phyloP scores from a whole-genome alignment of 2,329 filamentous ascomycete species.

The Mycosphaerella sp. region DNA sequence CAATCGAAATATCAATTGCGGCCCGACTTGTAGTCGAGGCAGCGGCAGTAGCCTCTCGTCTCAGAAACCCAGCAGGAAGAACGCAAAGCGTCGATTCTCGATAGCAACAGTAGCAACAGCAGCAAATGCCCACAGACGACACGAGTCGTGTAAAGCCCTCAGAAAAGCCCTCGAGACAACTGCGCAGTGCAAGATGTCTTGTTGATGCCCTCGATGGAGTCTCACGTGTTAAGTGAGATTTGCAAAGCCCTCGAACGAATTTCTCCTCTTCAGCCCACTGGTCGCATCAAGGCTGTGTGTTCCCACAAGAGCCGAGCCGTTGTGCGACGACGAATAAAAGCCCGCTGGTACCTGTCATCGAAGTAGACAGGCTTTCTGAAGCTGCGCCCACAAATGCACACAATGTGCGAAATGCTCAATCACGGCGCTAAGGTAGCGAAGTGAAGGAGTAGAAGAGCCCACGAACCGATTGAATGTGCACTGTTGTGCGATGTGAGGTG shows the following conservation, averaged over 20 bases:
- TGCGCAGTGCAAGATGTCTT: conserved; percentile 21
- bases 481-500: conserved; percentile 1
- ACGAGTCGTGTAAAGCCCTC: conserved; percentile 32
- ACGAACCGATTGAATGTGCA: conserved; percentile 23
- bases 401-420: conserved; percentile 22
- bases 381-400: conserved; percentile 24
- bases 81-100: conserved; percentile 38
- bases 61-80: conserved; percentile 35
- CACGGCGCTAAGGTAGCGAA: conserved; percentile 22
- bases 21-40: conserved; percentile 11
- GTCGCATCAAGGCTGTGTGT: conserved; percentile 42
- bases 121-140: conserved; percentile 34
- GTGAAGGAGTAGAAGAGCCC: conserved; percentile 27
- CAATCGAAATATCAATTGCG: conserved; percentile 14
- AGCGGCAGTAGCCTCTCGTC: conserved; percentile 28
- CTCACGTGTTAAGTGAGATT: conserved; percentile 21
- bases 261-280: conserved; percentile 39
- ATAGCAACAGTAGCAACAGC: conserved; percentile 29
- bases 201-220: conserved; percentile 33
- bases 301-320: conserved; percentile 47
- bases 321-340: conserved; percentile 24
- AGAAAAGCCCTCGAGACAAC: conserved; percentile 31
- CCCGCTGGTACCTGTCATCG: conserved; percentile 24
- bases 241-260: conserved; percentile 37
- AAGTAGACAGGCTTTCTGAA: conserved; percentile 19